These are phyloP conservation scores for Thelephora ganbajun DNA, from an alignment of 768 basidiomycete species.

Conservation along the genomic window DNA sequence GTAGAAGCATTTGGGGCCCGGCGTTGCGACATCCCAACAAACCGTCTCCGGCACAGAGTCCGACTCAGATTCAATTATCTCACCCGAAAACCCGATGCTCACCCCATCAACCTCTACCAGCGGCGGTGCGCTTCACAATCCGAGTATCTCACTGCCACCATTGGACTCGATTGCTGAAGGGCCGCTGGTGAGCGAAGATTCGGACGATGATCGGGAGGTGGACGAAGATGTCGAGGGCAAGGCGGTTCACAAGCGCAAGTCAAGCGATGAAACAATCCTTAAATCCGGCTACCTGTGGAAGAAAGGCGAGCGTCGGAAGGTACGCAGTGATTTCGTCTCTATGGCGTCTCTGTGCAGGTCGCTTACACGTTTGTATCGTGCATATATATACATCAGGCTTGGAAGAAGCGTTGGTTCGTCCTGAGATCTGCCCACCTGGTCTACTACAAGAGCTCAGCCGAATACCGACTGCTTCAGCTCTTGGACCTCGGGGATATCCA, in stretches of 20 bases:
- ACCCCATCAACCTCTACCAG: conserved; percentile 19
- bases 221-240: conserved; percentile 42
- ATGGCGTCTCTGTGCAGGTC: not conserved
- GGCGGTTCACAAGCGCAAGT: conserved; percentile 28
- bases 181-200: conserved; percentile 53
- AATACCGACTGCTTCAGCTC: conserved; percentile 84
- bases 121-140: conserved; percentile 13
- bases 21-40: not conserved
- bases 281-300: conserved; percentile 94
- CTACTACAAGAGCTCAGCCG: conserved; percentile 92
- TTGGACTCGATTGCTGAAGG: conserved; percentile 70
- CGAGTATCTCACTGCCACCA: conserved; percentile 25
- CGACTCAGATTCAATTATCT: conserved; percentile 66
- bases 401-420: conserved; percentile 99
- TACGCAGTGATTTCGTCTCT: conserved; percentile 20
- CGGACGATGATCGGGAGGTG: conserved; percentile 63
- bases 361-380: conserved; percentile 1
- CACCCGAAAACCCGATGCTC: conserved; percentile 33
- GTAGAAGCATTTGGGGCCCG: not conserved
- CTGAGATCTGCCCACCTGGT: conserved; percentile 83
- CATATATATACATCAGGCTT: conserved; percentile 48
- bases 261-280: conserved; percentile 56
- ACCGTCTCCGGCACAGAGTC: conserved; percentile 66
- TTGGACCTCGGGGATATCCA: conserved; percentile 83
- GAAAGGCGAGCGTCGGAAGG: conserved; percentile 96